phyloP scores from a whole-genome alignment of 768 basidiomycete species.

The Leccinum longicurvipes region DNA sequence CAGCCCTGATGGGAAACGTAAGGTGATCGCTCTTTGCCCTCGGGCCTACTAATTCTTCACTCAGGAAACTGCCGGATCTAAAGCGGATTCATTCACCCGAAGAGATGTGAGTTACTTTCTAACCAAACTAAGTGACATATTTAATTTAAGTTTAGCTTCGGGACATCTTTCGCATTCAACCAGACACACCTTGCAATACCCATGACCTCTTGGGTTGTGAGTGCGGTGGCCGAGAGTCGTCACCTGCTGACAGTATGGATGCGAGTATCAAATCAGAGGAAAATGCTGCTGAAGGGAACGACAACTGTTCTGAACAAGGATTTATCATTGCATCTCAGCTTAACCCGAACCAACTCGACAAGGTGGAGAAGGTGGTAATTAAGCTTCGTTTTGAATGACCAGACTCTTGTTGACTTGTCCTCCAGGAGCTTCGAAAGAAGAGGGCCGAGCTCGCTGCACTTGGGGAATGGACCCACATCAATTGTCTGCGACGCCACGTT shows the following conservation, averaged over 20 bases:
- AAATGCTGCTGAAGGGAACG: slow-evolving; percentile 27
- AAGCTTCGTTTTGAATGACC: not conserved
- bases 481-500: slow-evolving; percentile 53
- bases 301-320: slow-evolving; percentile 36
- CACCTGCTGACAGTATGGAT: not conserved
- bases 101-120: slow-evolving; percentile 62
- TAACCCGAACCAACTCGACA: slow-evolving; percentile 40
- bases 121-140: not conserved
- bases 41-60: slow-evolving; percentile 7
- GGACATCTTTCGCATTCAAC: slow-evolving; percentile 88
- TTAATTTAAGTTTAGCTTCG: slow-evolving; percentile 54
- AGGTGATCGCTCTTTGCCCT: slow-evolving; percentile 6
- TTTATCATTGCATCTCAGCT: slow-evolving; percentile 69
- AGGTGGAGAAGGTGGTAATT: slow-evolving; percentile 52
- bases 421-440: slow-evolving; percentile 65
- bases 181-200: slow-evolving; percentile 79
- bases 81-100: slow-evolving; percentile 81
- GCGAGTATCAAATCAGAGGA: slow-evolving; percentile 21
- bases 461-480: slow-evolving; percentile 82
- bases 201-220: slow-evolving; percentile 87
- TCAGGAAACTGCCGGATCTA: slow-evolving; percentile 49
- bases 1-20: slow-evolving; percentile 74
- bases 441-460: slow-evolving; percentile 66
- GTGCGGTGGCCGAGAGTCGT: slow-evolving; percentile 42
- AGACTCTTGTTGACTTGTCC: not conserved